phyloP scores from a whole-genome alignment of 176 grass and related monocot genomes.

The Typha latifolia region DNA sequence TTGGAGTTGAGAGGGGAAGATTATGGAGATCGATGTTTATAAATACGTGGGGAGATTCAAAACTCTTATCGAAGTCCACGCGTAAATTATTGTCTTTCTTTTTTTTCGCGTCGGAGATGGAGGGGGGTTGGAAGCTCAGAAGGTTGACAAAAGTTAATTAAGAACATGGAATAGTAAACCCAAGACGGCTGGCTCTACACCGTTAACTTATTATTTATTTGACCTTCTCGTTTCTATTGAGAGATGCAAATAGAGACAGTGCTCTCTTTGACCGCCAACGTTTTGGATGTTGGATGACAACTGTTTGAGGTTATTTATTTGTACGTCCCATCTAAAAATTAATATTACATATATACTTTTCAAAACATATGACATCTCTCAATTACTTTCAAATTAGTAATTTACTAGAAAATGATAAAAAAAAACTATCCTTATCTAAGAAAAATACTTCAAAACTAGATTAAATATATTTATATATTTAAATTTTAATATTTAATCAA shows the following conservation, averaged over 20 bases:
- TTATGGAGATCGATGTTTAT: slow-evolving; percentile 1
- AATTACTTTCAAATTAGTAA: too few species aligned
- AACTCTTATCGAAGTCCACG: slow-evolving; percentile 15
- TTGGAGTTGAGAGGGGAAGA: slow-evolving; percentile 15
- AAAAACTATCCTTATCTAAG: too few species aligned
- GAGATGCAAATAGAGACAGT: slow-evolving; percentile 38
- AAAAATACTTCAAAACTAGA: too few species aligned
- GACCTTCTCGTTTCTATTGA: slow-evolving; percentile 13
- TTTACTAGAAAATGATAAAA: too few species aligned
- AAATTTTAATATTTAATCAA: too few species aligned
- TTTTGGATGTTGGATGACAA: not conserved
- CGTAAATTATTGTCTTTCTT: not conserved
- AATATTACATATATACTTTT: too few species aligned
- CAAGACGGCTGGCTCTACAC: slow-evolving; percentile 26
- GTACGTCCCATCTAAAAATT: too few species aligned
- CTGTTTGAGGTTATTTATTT: too few species aligned
- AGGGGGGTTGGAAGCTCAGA: slow-evolving; percentile 17
- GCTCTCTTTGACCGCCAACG: slow-evolving; percentile 30
- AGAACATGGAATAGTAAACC: not conserved
- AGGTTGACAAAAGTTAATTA: slow-evolving; percentile 46
- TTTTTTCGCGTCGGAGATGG: not conserved
- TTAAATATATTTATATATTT: too few species aligned
- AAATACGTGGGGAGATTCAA: slow-evolving; percentile 4
- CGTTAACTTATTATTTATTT: slow-evolving; percentile 21
- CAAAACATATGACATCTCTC: too few species aligned